These are phyloP conservation scores for Sporothrix humicola DNA, from an alignment of 2,329 filamentous ascomycete genomes.

Conservation along the genomic window DNA sequence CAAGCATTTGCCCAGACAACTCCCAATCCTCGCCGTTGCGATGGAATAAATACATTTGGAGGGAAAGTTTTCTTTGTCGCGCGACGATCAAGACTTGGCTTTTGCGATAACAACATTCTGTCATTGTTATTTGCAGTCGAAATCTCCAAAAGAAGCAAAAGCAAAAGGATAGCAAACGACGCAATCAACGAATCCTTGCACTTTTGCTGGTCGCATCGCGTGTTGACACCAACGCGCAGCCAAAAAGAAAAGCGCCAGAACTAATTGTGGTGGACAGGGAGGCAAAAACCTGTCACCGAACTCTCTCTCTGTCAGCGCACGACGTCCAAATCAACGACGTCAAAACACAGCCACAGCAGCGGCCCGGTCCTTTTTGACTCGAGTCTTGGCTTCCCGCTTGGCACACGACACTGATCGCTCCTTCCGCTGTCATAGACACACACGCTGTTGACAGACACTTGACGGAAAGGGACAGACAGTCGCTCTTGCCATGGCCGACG, in stretches of 20 bases:
- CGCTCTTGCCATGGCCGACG: constrained; percentile 14
- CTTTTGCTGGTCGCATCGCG: background rate
- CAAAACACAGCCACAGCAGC: constrained; percentile 5
- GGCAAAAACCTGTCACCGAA: constrained; percentile 5
- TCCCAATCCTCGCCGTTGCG: background rate
- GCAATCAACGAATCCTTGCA: background rate
- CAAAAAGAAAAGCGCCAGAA: background rate
- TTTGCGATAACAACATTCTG: background rate
- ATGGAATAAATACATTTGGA: constrained; percentile 20
- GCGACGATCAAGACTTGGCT: constrained; percentile 12
- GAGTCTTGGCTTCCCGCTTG: constrained; percentile 20
- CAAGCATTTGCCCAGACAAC: constrained; percentile 23
- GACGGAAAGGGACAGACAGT: background rate
- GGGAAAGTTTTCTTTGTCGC: background rate
- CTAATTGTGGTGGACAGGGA: background rate
- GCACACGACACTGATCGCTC: background rate
- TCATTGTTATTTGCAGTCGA: background rate
- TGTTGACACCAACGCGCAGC: background rate
- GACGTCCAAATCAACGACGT: background rate
- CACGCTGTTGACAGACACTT: background rate
- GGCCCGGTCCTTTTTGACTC: constrained; percentile 21
- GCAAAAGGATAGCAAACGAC: background rate
- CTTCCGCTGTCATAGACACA: background rate
- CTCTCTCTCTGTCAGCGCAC: constrained; percentile 8
- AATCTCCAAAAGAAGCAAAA: background rate